These are phyloP conservation scores for Clavariopsis aquatica DNA, from an alignment of 495 filamentous ascomycete genomes.

Conservation along the genomic window DNA sequence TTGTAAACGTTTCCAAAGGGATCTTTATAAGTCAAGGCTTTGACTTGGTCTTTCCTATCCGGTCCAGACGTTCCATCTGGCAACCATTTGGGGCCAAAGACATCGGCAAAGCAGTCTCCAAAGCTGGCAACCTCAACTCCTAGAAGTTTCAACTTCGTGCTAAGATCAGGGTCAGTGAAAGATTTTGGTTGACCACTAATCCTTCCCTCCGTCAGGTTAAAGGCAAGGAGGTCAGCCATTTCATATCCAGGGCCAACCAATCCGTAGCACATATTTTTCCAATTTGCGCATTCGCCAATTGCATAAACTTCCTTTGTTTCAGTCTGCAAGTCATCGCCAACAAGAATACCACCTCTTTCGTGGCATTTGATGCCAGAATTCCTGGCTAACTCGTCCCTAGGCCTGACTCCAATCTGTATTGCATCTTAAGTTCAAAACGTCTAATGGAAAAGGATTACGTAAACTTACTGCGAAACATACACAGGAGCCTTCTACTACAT, in stretches of 20 bases:
- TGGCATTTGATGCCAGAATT: constrained; percentile 71
- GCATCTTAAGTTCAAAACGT: constrained; percentile 9
- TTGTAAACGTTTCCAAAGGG: constrained; percentile 91
- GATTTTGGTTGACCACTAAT: constrained; percentile 60
- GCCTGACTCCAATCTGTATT: constrained; percentile 70
- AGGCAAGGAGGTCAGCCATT: constrained; percentile 91
- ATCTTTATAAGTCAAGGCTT: constrained; percentile 87
- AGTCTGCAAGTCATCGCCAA: constrained; percentile 69
- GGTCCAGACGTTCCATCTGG: constrained; percentile 55
- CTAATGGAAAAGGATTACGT: neutral
- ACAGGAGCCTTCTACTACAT: constrained; percentile 74
- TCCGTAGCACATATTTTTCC: constrained; percentile 88
- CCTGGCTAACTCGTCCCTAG: constrained; percentile 76
- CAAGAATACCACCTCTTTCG: constrained; percentile 74
- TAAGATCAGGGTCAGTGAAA: constrained; percentile 86
- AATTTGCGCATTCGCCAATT: constrained; percentile 93
- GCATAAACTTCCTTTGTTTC: constrained; percentile 76
- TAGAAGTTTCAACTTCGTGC: constrained; percentile 88
- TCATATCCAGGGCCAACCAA: constrained; percentile 91
- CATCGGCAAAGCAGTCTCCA: constrained; percentile 91
- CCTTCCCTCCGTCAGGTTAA: constrained; percentile 83
- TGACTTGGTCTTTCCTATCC: constrained; percentile 55
- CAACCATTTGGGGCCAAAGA: constrained; percentile 68
- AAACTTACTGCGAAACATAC: constrained; percentile 79
- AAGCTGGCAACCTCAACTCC: constrained; percentile 94